Evolutionary conservation across 2,329 filamentous ascomycete species (phyloP), one percentile per base, ranked within the genome.

Genomic region (Pseudocercospora crystallina): DNA sequence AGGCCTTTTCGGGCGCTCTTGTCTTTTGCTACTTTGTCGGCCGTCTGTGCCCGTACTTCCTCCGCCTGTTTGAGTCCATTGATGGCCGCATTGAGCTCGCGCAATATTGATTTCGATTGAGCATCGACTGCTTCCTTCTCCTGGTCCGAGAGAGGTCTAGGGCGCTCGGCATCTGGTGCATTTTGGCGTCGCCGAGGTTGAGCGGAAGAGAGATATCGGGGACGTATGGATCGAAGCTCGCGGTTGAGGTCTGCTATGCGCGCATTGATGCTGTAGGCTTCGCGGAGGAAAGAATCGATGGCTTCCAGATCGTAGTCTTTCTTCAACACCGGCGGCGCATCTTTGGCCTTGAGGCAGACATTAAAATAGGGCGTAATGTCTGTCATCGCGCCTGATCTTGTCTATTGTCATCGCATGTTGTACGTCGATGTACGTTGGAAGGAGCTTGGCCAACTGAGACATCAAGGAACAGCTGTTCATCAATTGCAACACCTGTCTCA

Each of bases 251-350:
- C 89, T 54, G 81, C 74, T 54, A 97, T 95, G 68, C 95, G 90
- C 7, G 84, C 81, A 68, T 95, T 94, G 70, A 97, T 96, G 68
- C 87, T 83, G 73, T 95, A 94, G 46, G 94, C 94, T 73, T 97
- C 92, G 67, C 92, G 90, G 31, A 97, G 76, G 68, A 97, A 99
- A 63, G 87, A 87, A 68, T 96, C 89, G 43, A 94, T 80, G 46
- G 65, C 63, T 40, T 67, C 66, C 44, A 71, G 62, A 52, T 67
- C 67, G 55, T 71, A 74, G 9, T 64, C 65, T 53, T 72, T 67
- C 48, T 68, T 61, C 72, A 78, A 58, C 10, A 79, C 76, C 7
- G 76, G 72, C 26, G 74, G 73, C 38, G 79, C 78, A 13, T 58
- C 69, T 81, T 73, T 81, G 61, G 78, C 73, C 63, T 79, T 79